These are phyloP conservation scores for Ziziphus jujuba DNA, from an alignment of 306 rosid species.

Conservation along the genomic window DNA sequence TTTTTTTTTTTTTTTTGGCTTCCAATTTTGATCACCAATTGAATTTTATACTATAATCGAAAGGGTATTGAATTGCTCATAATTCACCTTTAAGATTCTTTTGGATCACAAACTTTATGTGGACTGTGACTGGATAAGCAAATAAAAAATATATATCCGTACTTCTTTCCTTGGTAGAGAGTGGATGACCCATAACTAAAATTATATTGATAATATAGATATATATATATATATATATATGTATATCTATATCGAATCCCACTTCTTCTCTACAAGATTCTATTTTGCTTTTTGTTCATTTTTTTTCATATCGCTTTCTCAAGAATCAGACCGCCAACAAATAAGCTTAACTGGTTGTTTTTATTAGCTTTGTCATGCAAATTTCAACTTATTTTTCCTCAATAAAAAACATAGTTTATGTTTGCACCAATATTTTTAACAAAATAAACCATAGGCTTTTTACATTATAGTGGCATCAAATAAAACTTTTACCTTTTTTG, in stretches of 20 bases:
- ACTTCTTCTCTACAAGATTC: background rate
- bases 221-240: no score
- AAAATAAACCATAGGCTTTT: no score
- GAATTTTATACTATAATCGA: no score
- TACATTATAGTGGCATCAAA: no score
- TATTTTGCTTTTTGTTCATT: background rate
- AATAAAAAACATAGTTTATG: no score
- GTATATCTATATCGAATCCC: slow-evolving; percentile 11
- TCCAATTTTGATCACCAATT: no score
- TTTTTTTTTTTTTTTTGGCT: no score
- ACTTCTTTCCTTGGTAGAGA: background rate
- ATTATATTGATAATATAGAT: background rate
- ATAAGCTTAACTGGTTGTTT: background rate
- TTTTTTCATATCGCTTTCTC: slow-evolving; percentile 11
- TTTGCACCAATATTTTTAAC: no score
- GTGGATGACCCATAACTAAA: background rate
- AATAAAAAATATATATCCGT: background rate
- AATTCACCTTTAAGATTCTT: background rate
- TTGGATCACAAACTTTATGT: background rate
- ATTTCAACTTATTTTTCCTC: no score
- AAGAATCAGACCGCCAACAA: background rate
- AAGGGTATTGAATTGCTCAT: no score
- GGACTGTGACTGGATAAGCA: slow-evolving; percentile 20
- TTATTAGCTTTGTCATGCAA: background rate
- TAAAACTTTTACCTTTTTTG: no score